Evolutionary conservation across 2,329 filamentous ascomycete species (phyloP), one percentile per base, ranked within the genome.

Genomic region (Trichoderma citrinoviride): DNA sequence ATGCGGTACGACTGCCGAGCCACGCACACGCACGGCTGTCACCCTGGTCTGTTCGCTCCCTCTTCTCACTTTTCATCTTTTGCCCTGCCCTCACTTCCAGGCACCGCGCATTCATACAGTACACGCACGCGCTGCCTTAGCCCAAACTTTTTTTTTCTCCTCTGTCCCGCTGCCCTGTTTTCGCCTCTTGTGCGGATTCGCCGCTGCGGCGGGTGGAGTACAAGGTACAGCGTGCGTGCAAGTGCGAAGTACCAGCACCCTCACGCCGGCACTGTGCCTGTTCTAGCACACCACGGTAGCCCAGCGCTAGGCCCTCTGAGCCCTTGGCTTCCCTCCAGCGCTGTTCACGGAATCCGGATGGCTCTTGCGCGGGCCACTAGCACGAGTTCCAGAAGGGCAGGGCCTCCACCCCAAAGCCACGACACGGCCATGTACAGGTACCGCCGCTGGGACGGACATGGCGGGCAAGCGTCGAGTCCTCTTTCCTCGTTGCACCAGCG

Each of bases 291-390:
- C 33, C 33, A 12, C 10, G 33, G 33, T 37, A 19, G 60, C 43
- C 23, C n/a, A 33, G n/a, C 25, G 47, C 47, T 50, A 52, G 47
- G 10, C 33, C 33, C 2, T 37, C 33, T 37, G 33, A 10, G 33
- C 33, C 33, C 33, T 37, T 14, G 33, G 10, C 27, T 29, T 29
- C 27, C 29, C 12, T 43, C 47, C 21, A 41, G n/a, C n/a, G n/a
- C 61, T 63, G 50, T 33, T 49, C 40, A 47, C 61, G 61, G 61
- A 63, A 63, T 54, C 61, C 61, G 61, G 61, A 63, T 49, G 61
- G 61, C 50, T 56, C 21, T 54, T 55, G 47, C 52, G 61, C 61
- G 61, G 50, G 52, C 61, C 61, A 55, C 61, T 63, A 63, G 50
- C 61, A 55, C 17, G 33, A 63, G 43, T 53, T 52, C 58, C 49